phyloP scores from a whole-genome alignment of 2,329 filamentous ascomycete species.

The Penicillium decumbens region DNA sequence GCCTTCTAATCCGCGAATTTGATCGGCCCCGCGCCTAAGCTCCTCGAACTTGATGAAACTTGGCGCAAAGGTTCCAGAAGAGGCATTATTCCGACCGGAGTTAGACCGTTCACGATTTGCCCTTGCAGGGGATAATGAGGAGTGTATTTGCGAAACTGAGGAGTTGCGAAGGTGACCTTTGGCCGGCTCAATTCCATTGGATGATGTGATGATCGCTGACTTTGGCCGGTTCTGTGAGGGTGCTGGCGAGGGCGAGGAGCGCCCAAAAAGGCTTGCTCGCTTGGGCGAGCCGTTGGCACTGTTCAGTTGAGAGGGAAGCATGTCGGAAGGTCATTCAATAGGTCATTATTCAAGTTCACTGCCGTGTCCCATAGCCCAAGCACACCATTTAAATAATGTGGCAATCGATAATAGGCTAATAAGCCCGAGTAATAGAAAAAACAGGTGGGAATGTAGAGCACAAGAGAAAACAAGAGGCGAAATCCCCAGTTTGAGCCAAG shows the following conservation, averaged over 20 bases:
- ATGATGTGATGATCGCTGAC: constrained; percentile 67
- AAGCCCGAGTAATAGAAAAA: constrained; percentile 3
- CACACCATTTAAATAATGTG: not conserved
- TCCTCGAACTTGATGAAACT: constrained; percentile 92
- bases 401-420: not conserved
- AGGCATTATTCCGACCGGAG: constrained; percentile 60
- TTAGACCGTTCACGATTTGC: constrained; percentile 49
- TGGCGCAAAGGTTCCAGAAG: constrained; percentile 83
- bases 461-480: not conserved
- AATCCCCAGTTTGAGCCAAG: constrained; percentile 1
- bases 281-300: constrained; percentile 65
- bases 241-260: constrained; percentile 61
- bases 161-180: constrained; percentile 63
- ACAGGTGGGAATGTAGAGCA: not conserved
- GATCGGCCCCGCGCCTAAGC: constrained; percentile 54
- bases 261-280: constrained; percentile 74
- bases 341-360: constrained; percentile 27
- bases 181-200: constrained; percentile 41
- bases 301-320: constrained; percentile 55
- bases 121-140: constrained; percentile 41
- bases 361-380: constrained; percentile 19
- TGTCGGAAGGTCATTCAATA: constrained; percentile 31
- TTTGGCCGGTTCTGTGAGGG: constrained; percentile 59
- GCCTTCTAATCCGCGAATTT: constrained; percentile 73
- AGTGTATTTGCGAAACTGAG: constrained; percentile 58